Conservation (phyloP, 2,329 filamentous ascomycete genomes). For the Didymosphaeria variabile region DNA sequence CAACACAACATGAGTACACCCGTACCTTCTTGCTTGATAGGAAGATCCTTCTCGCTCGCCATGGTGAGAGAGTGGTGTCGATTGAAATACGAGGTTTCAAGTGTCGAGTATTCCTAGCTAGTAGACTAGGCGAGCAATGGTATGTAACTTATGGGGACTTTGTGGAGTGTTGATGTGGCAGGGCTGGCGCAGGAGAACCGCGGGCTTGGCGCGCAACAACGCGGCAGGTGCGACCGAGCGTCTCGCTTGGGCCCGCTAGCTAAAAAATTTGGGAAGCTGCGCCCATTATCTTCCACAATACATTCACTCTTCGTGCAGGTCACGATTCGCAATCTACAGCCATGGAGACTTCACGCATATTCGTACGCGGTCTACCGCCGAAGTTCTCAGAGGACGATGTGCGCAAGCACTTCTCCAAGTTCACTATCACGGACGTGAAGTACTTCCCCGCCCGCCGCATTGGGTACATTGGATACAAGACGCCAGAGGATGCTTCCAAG, state of each 20-base stretch:
- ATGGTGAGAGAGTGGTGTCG: slow-evolving; percentile 34
- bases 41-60: slow-evolving; percentile 67
- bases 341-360: slow-evolving; percentile 80
- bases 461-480: slow-evolving; percentile 94
- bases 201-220: slow-evolving; percentile 11
- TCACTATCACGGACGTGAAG: slow-evolving; percentile 88
- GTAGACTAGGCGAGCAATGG: slow-evolving; percentile 8
- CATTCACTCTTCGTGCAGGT: neutral
- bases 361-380: slow-evolving; percentile 79
- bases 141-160: neutral
- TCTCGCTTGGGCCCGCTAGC: slow-evolving; percentile 14
- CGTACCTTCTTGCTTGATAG: slow-evolving; percentile 54
- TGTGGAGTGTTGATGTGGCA: slow-evolving; percentile 14
- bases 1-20: slow-evolving; percentile 45
- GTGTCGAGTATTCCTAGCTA: neutral
- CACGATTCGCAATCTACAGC: neutral
- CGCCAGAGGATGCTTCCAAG: slow-evolving; percentile 77
- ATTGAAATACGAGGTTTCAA: neutral
- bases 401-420: slow-evolving; percentile 84
- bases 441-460: slow-evolving; percentile 89
- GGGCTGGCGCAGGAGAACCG: slow-evolving; percentile 14
- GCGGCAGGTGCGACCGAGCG: slow-evolving; percentile 8
- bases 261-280: slow-evolving; percentile 12
- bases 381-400: slow-evolving; percentile 86
- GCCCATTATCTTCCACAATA: neutral